A percentile compares a stretch with the other conserved stretches of the same genome.
These are phyloP conservation scores for Trichothecium roseum DNA, from an alignment of 2,329 filamentous ascomycete genomes.

Conservation along the genomic window DNA sequence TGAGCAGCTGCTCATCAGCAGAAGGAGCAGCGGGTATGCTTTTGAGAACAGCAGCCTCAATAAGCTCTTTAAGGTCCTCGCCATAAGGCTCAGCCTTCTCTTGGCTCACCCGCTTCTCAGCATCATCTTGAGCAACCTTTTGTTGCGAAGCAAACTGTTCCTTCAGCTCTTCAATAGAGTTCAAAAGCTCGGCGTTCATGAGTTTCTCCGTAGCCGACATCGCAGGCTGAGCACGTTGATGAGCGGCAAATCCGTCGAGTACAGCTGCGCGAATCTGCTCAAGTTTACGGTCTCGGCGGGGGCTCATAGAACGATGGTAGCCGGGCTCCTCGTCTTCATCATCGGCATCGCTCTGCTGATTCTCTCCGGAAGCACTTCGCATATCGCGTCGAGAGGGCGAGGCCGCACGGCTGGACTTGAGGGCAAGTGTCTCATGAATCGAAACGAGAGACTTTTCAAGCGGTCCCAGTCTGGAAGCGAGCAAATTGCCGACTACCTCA, in stretches of 20 bases:
- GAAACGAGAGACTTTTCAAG: conserved; percentile 67
- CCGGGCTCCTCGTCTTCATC: conserved; percentile 75
- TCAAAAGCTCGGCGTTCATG: conserved; percentile 6
- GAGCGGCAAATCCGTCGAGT: conserved; percentile 59
- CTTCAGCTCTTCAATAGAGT: too few relatives aligned
- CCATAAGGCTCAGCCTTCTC: conserved; percentile 12
- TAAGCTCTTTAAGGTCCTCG: conserved; percentile 48
- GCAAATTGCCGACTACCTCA: conserved; percentile 65
- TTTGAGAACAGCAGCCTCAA: conserved; percentile 52
- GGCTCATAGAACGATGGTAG: conserved; percentile 62
- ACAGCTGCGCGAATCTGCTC: conserved; percentile 72
- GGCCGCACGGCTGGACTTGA: conserved; percentile 42
- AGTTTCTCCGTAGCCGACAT: conserved; percentile 14
- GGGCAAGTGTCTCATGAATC: conserved; percentile 61
- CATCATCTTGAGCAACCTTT: conserved; percentile 6
- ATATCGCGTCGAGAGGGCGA: conserved; percentile 49
- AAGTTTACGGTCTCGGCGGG: conserved; percentile 64
- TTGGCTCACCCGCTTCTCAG: conserved; percentile 46
- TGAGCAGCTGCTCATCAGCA: conserved; percentile 39
- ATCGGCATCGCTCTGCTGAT: conserved; percentile 80
- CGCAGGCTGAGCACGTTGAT: conserved; percentile 32
- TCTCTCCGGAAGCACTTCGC: conserved; percentile 59
- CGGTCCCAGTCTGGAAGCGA: conserved; percentile 69
- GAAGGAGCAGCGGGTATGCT: conserved; percentile 42
- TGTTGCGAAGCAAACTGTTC: too few relatives aligned